Evolutionary conservation across 108 stramenopile genomes (phyloP), one percentile per base, ranked within the genome.

Genomic region (Heterococcus sp.): DNA sequence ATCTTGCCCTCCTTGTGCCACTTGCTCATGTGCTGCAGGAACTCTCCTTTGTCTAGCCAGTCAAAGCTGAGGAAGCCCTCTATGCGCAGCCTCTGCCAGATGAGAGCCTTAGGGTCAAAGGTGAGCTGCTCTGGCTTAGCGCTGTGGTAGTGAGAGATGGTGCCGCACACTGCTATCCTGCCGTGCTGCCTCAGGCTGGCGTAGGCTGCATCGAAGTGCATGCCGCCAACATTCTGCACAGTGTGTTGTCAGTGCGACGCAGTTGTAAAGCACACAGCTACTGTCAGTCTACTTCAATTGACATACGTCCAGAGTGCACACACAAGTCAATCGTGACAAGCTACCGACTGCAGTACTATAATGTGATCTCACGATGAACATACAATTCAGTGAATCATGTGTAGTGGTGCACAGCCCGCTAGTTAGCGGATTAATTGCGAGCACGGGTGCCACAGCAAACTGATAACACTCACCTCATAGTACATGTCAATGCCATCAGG

Each of bases 401-500:
- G n/a, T n/a, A n/a, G n/a, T n/a, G n/a, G n/a, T n/a, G n/a, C n/a
- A n/a, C n/a, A n/a, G n/a, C n/a, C n/a, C n/a, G n/a, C n/a, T n/a
- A n/a, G n/a, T n/a, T n/a, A n/a, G n/a, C n/a, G n/a, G n/a, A n/a
- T n/a, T n/a, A n/a, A n/a, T n/a, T n/a, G n/a, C n/a, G n/a, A n/a
- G n/a, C n/a, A n/a, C n/a, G n/a, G n/a, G n/a, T n/a, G n/a, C n/a
- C n/a, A n/a, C n/a, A n/a, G n/a, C n/a, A n/a, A n/a, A n/a, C n/a
- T n/a, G n/a, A n/a, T n/a, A n/a, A n/a, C n/a, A n/a, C n/a, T n/a
- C n/a, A n/a, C n/a, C n/a, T 80, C 78, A 32, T 73, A 80, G 66
- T 28, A 80, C 71, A 80, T 2, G 66, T 80, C 78, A 37, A 80
- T 72, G 66, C 78, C 78, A 29, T 72, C 69, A 3, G 78, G 71